Conservation (phyloP, 2,329 filamentous ascomycete species). For the Sporothrix mexicana region DNA sequence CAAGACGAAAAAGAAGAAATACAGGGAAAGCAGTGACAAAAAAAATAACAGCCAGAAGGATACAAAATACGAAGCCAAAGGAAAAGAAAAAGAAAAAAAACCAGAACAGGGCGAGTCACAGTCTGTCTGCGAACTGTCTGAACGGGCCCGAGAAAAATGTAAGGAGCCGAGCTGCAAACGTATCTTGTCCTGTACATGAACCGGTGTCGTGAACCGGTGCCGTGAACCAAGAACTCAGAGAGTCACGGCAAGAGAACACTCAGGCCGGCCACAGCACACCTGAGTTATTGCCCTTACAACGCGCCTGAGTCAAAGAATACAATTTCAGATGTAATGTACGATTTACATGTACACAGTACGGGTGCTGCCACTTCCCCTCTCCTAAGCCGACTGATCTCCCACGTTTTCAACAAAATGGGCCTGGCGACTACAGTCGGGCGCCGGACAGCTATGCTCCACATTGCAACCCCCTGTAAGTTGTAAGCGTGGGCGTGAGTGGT, state of each 20-base stretch:
- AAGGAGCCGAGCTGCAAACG: background rate
- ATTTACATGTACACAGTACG: background rate
- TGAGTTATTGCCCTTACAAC: too few relatives aligned
- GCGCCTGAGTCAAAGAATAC: background rate
- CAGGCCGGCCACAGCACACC: too few relatives aligned
- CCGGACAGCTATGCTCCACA: background rate
- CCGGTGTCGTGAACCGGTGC: background rate
- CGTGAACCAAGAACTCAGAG: background rate
- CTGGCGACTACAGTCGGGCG: background rate
- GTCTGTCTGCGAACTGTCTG: too few relatives aligned
- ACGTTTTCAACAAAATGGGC: constrained; percentile 5
- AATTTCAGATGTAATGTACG: constrained; percentile 10
- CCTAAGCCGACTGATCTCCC: constrained; percentile 1
- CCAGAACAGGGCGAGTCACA: too few relatives aligned
- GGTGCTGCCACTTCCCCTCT: background rate
- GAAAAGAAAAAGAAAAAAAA: constrained; percentile 11
- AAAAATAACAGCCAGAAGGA: background rate
- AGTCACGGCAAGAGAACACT: background rate
- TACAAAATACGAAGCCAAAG: background rate
- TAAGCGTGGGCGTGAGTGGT: background rate
- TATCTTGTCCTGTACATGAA: background rate
- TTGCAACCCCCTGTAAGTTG: background rate
- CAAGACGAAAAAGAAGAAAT: background rate
- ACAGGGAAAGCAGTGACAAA: background rate
- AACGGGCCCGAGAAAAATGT: background rate